Conservation (phyloP, 352 stramenopile species). For the Lagenidium giganteum region DNA sequence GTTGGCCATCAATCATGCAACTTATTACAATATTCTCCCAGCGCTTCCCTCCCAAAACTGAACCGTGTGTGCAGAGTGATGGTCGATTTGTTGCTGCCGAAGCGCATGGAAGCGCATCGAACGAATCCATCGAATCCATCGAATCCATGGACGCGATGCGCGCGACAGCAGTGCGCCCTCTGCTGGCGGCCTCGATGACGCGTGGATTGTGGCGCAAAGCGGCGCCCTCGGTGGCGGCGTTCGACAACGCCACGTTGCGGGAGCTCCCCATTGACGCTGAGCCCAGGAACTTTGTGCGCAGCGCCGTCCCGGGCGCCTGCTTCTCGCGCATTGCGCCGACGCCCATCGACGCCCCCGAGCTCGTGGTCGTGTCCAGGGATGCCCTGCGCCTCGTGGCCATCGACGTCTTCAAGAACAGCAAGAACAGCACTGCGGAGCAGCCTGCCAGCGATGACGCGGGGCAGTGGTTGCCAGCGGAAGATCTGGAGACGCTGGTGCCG, state of each 20-base stretch:
- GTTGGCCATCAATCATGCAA: too few relatives aligned
- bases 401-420: conserved; percentile 19
- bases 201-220: conserved; percentile 47
- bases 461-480: conserved; percentile 19
- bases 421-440: conserved; percentile 1
- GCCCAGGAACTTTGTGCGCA: conserved; percentile 43
- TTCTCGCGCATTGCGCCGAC: conserved; percentile 64
- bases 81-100: too few relatives aligned
- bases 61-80: too few relatives aligned
- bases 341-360: conserved; percentile 43
- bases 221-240: conserved; percentile 17
- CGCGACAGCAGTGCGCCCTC: too few relatives aligned
- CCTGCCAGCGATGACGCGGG: conserved; percentile 13
- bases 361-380: conserved; percentile 47
- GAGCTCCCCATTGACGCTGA: conserved; percentile 57
- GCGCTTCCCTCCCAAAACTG: too few relatives aligned
- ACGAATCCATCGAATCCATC: too few relatives aligned
- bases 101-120: too few relatives aligned
- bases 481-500: conserved; percentile 37
- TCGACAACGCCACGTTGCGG: conserved; percentile 64
- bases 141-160: too few relatives aligned
- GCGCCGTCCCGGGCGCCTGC: conserved; percentile 39
- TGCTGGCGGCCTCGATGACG: too few relatives aligned
- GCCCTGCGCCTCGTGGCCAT: conserved; percentile 62
- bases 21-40: too few relatives aligned